These are phyloP conservation scores for Acanthamoeba royreba DNA, from an alignment of 208 protist genomes.

Conservation along the genomic window DNA sequence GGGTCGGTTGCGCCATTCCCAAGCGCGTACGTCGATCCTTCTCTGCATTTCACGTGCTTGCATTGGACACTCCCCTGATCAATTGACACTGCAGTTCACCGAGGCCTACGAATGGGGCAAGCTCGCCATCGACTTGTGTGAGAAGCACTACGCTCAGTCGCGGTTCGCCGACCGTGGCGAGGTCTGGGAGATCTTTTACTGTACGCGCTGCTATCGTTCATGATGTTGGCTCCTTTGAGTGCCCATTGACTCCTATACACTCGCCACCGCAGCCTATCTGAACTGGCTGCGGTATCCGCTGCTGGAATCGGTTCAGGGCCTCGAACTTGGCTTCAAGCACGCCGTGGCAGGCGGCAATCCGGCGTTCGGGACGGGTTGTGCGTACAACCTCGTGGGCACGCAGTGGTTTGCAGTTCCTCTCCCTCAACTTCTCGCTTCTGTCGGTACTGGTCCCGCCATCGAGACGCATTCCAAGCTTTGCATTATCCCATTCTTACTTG, in stretches of 20 bases:
- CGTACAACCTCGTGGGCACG: not conserved
- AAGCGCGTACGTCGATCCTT: not conserved
- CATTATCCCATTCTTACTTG: not conserved
- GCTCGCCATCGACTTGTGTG: conserved; percentile 10
- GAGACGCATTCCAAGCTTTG: no score
- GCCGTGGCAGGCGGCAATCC: not conserved
- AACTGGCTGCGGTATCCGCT: not conserved
- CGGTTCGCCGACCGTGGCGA: not conserved
- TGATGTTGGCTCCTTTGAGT: not conserved
- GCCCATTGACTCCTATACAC: not conserved
- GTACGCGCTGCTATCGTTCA: not conserved
- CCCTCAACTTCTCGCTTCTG: not conserved
- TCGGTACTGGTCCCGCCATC: no score
- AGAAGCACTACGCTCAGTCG: conserved; percentile 5
- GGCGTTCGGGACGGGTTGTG: not conserved
- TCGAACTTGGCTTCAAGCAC: not conserved
- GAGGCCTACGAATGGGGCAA: conserved; percentile 32
- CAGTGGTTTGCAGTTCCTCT: not conserved
- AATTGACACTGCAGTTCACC: not conserved
- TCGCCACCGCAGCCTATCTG: not conserved
- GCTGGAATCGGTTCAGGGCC: not conserved
- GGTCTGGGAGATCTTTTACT: not conserved
- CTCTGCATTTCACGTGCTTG: not conserved
- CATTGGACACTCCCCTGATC: not conserved
- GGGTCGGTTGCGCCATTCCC: not conserved